A percentile compares a stretch with the other conserved stretches of the same genome.
These are phyloP conservation scores for Jacaranda copaia DNA, from an alignment of 257 asterid species.

Conservation along the genomic window DNA sequence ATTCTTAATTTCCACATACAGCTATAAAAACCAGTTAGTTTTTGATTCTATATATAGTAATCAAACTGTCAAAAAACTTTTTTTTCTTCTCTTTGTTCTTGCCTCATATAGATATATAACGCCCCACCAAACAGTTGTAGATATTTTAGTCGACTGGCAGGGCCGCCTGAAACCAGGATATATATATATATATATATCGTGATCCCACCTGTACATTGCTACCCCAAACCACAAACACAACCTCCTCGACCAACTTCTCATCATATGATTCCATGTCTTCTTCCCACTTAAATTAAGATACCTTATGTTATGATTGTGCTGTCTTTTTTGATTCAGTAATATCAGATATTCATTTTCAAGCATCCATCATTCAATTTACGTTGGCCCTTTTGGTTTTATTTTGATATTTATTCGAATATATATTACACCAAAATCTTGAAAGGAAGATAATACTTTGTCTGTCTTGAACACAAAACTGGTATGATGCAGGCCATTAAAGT, in stretches of 20 bases:
- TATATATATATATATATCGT: neutral
- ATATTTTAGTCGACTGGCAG: neutral
- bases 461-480: neutral
- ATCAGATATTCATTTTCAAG: neutral
- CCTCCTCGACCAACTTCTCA: conserved; percentile 27
- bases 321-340: conserved; percentile 26
- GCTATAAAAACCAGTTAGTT: too few species aligned
- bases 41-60: too few species aligned
- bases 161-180: neutral
- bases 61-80: too few species aligned
- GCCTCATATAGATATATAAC: neutral
- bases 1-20: too few species aligned
- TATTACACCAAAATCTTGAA: neutral
- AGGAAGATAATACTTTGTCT: neutral
- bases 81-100: neutral
- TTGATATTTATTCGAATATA: too few species aligned
- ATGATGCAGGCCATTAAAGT: too few species aligned
- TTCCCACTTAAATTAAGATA: neutral
- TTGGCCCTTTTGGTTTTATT: neutral
- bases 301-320: conserved; percentile 32
- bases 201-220: conserved; percentile 28
- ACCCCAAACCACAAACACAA: conserved; percentile 38
- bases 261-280: conserved; percentile 33
- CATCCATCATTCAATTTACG: conserved; percentile 6
- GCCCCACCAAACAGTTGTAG: conserved; percentile 20